phyloP scores from a whole-genome alignment of 371 early-diverging fungal genomes.

The Rhizomucor pusillus region DNA sequence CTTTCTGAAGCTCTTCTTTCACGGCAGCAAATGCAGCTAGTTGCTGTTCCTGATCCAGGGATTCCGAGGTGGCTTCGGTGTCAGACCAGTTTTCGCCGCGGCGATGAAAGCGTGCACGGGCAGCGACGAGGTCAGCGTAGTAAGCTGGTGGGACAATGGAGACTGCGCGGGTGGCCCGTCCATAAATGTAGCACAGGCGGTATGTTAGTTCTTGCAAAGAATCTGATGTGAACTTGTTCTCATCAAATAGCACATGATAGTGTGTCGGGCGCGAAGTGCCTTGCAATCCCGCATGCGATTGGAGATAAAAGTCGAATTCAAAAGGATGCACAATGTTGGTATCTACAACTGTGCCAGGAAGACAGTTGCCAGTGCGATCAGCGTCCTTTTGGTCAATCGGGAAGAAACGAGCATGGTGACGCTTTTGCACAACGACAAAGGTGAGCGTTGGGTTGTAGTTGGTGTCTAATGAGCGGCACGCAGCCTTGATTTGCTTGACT shows the following conservation, averaged over 20 bases:
- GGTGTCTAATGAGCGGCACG: conserved; percentile 73
- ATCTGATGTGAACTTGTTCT: conserved; percentile 72
- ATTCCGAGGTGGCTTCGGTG: conserved; percentile 21
- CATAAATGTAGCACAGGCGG: conserved; percentile 84
- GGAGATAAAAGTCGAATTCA: conserved; percentile 88
- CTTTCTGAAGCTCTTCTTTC: conserved; percentile 2
- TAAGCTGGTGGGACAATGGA: conserved; percentile 79
- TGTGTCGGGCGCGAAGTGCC: conserved; percentile 88
- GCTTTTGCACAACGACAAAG: conserved; percentile 93
- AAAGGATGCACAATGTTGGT: conserved; percentile 78
- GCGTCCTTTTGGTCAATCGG: conserved; percentile 59
- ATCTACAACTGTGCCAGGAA: conserved; percentile 94
- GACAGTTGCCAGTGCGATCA: conserved; percentile 40
- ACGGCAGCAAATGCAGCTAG: background rate
- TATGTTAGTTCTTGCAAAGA: conserved; percentile 76
- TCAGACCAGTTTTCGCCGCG: conserved; percentile 36
- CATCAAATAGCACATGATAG: conserved; percentile 82
- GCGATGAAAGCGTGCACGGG: conserved; percentile 70
- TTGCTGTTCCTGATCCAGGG: conserved; percentile 7
- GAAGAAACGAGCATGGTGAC: conserved; percentile 96
- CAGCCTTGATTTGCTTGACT: conserved; percentile 77
- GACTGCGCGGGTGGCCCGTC: conserved; percentile 74
- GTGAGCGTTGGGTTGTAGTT: conserved; percentile 84
- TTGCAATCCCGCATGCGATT: conserved; percentile 81
- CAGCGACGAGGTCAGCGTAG: conserved; percentile 83